Evolutionary conservation across 2,329 filamentous ascomycete species (phyloP).

Genomic region (Fusarium irregulare): DNA sequence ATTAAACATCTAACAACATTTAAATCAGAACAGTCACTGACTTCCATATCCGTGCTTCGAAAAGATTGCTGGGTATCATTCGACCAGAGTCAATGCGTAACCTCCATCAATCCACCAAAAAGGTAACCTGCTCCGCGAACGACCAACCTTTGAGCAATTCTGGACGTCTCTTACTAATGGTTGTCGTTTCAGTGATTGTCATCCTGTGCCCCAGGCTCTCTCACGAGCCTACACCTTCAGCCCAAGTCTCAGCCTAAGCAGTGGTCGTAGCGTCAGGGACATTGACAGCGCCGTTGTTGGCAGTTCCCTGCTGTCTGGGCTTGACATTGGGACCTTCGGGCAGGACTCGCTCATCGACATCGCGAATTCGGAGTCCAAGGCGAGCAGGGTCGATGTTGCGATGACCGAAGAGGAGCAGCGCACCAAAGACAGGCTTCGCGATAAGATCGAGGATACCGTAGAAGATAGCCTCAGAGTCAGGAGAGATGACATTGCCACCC

Average conservation of each 20-base stretch:
- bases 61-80: slow-evolving; percentile 10
- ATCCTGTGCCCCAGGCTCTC: accelerated
- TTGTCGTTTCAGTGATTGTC: not conserved
- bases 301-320: not conserved
- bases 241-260: not conserved
- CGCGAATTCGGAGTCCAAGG: slow-evolving; percentile 62
- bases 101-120: not conserved
- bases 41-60: not conserved
- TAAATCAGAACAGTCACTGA: accelerated
- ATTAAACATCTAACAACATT: not conserved
- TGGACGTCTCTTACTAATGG: not conserved
- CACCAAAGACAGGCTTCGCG: slow-evolving; percentile 72
- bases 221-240: accelerated
- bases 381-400: slow-evolving; percentile 68
- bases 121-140: accelerated
- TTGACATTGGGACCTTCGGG: slow-evolving; percentile 17
- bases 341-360: slow-evolving; percentile 17
- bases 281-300: not conserved
- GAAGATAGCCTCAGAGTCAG: slow-evolving; percentile 75
- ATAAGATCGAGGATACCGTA: slow-evolving; percentile 75
- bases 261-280: not conserved
- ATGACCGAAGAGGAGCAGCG: slow-evolving; percentile 71
- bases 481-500: slow-evolving; percentile 64
- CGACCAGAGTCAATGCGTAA: not conserved
- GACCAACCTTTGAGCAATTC: no score